Base-by-base conservation (phyloP, 139 green algal genomes). In the Limnomonas spitsbergensis region DNA sequence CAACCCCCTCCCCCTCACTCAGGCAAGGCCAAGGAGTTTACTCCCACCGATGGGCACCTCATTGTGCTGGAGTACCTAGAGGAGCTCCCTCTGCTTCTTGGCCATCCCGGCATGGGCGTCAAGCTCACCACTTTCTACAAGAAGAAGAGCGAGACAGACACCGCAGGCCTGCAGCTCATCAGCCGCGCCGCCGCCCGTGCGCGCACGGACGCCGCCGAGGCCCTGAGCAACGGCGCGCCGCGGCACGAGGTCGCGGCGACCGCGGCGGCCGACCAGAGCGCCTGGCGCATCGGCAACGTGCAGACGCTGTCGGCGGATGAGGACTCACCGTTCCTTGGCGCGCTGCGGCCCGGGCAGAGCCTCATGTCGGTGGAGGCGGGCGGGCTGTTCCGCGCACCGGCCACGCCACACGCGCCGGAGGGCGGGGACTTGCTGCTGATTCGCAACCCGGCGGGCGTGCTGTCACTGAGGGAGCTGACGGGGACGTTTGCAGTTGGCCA, bases 1-100 rank as follows among this genome's bases (percentile, higher is more conserved):
- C 6, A 56, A 66, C 3, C 39, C 9, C 35, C 70, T 32, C 70
- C 38, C 70, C 27, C 34, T 77, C 38, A 77, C 6, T 52, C 70
- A 78, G 73, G n/a, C 73, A 78, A 69, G 73, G 4, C 4, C 4
- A 69, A 68, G 4, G 52, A 78, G 29, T 70, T 68, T 4, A 68
- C 73, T 24, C n/a, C 31, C 32, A 71, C 47, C 4, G 39, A 90
- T 1, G 92, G 92, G 3, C 88, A 89, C 39, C 61, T 96, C 4
- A 6, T 94, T 4, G 81, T 97, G 31, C 31, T 91, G 40, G 92
- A 95, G 86, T 96, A 97, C 82, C 76, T 92, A 66, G 90, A 97
- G 77, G 86, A 97, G 83, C 73, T 78, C 31, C 93, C 93, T 0
- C 71, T 88, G 53, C 83, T 97, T 36, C 85, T 97, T 20, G 88